Base-by-base conservation (phyloP, 805 yeast species). In the Nakazawaea populi region DNA sequence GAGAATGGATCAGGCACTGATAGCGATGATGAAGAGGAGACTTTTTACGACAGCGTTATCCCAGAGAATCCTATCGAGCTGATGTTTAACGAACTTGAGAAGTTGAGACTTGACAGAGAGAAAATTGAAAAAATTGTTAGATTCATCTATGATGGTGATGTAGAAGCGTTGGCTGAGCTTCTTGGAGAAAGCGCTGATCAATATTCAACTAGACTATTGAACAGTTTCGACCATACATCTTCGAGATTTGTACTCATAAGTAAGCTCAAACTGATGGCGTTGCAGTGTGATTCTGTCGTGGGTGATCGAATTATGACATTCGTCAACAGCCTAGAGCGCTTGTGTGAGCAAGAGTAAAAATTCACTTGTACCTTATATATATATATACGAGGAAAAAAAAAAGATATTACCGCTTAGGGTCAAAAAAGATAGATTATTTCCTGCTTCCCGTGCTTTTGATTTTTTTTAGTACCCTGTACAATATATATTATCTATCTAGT, bases 21-120 rank as follows among this genome's bases (percentile, higher is more conserved):
- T n/a, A 9, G n/a, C 10, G 29, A 32, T 24, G 29, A n/a, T 7
- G 39, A 43, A 32, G 24, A 10, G 6, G 38, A 37, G 2, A 11
- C 5, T 7, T 7, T 37, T 2, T 37, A 37, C n/a, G 40, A 37
- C 8, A 37, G 40, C n/a, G 6, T 35, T 28, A 36, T 14, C 10
- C 12, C 10, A 5, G 42, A 36, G 27, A 12, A 36, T 34, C 27
- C 41, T 3, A 27, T 44, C 10, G 35, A 36, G 8, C 39, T 12
- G 4, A 4, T 7, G 9, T 5, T 44, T 14, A 8, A 5, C 14
- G 35, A 37, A 36, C 9, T 44, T 24, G 41, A 24, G 12, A 6
- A 27, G 8, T 44, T 36, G 34, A 44, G 36, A 14, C 47, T 44
- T 18, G 47, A 44, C 14, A 44, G 47, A 36, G 28, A 35, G 18